phyloP scores from a whole-genome alignment of 2,329 filamentous ascomycete genomes.

The Sordariomycetes sp. region DNA sequence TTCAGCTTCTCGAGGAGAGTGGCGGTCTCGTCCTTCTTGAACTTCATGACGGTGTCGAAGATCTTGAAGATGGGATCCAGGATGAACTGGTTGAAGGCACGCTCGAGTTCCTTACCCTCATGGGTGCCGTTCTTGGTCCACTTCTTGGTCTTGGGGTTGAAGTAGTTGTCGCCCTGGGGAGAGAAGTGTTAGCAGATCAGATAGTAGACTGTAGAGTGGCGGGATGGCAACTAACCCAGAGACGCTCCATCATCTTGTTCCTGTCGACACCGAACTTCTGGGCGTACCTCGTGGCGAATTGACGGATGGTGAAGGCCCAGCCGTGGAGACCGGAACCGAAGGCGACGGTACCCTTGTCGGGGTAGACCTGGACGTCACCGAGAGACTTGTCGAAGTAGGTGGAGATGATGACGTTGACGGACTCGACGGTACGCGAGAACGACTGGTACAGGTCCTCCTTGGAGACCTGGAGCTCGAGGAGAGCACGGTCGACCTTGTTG shows the following conservation, averaged over 20 bases:
- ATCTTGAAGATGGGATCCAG: constrained; percentile 99
- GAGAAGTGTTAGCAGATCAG: background rate
- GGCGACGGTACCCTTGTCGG: constrained; percentile 92
- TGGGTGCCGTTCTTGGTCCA: constrained; percentile 82
- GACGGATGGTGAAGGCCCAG: constrained; percentile 98
- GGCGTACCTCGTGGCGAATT: constrained; percentile 91
- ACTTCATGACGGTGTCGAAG: constrained; percentile 93
- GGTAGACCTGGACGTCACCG: constrained; percentile 98
- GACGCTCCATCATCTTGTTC: constrained; percentile 99
- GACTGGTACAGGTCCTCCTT: constrained; percentile 99
- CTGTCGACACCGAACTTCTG: constrained; percentile 99
- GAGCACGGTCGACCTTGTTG: constrained; percentile 99
- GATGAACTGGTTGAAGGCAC: constrained; percentile 99
- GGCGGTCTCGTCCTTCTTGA: constrained; percentile 87
- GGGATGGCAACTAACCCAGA: constrained; percentile 59
- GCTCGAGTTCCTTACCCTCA: constrained; percentile 85
- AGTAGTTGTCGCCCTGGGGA: constrained; percentile 85
- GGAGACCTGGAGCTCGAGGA: constrained; percentile 95
- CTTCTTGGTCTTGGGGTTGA: constrained; percentile 99
- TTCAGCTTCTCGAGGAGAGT: constrained; percentile 84
- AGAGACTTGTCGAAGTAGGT: constrained; percentile 97
- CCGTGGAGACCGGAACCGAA: constrained; percentile 99
- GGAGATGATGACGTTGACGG: constrained; percentile 99
- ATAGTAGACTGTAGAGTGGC: background rate
- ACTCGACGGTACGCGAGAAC: constrained; percentile 99